phyloP scores from a whole-genome alignment of 2,329 filamentous ascomycete genomes.

The Trichophyton benhamiae region DNA sequence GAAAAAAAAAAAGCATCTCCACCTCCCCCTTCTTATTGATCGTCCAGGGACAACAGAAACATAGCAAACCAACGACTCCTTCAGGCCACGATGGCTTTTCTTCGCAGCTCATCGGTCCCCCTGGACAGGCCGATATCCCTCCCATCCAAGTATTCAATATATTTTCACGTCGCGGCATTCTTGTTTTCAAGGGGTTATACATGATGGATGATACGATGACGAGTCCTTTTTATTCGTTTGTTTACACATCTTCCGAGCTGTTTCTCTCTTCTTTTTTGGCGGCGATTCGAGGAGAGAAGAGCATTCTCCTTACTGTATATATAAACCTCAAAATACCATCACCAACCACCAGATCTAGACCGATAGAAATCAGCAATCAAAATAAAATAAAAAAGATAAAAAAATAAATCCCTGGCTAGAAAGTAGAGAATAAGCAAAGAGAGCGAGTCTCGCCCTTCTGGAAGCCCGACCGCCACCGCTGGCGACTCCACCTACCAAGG shows the following conservation, averaged over 20 bases:
- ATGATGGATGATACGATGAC: background rate
- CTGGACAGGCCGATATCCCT: background rate
- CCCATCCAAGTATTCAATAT: background rate
- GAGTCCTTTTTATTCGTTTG: background rate
- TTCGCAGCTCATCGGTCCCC: background rate
- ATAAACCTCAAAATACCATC: background rate
- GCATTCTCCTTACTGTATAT: background rate
- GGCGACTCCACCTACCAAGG: background rate
- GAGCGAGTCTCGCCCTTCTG: background rate
- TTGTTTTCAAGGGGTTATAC: background rate
- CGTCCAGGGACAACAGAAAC: background rate
- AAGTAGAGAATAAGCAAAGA: too few species aligned
- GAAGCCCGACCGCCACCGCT: background rate
- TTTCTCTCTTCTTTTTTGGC: background rate
- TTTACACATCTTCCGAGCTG: background rate
- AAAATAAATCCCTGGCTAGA: background rate
- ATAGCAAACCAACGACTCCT: background rate
- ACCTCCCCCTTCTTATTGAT: background rate
- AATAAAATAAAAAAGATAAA: background rate
- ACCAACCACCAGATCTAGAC: background rate
- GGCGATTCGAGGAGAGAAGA: background rate
- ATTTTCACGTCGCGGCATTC: background rate
- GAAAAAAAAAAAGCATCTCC: background rate
- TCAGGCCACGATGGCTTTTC: constrained; percentile 1
- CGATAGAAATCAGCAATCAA: too few species aligned